Evolutionary conservation across 495 filamentous ascomycete genomes (phyloP), one percentile per base, ranked within the genome.

Genomic region (Aspergillus cavernicola): DNA sequence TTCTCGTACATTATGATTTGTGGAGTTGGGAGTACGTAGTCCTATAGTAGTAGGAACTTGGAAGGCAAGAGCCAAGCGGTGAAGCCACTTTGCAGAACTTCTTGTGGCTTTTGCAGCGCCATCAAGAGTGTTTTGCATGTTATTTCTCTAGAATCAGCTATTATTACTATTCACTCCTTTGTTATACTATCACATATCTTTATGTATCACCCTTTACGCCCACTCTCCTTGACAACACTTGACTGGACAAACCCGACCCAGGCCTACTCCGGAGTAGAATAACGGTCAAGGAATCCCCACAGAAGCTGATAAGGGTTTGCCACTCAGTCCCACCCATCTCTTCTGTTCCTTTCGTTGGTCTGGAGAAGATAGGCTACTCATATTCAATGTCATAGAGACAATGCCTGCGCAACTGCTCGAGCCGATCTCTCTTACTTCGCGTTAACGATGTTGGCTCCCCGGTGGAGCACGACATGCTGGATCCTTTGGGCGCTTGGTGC

Each of bases 1-100:
- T 54, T 62, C 53, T 59, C 45, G 56, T 59, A 50, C 19, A 18
- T 29, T 5, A n/a, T n/a, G n/a, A n/a, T n/a, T n/a, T n/a, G n/a
- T n/a, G n/a, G n/a, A n/a, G n/a, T n/a, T n/a, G n/a, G n/a, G n/a
- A n/a, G n/a, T n/a, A n/a, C n/a, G n/a, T n/a, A n/a, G n/a, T n/a
- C n/a, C n/a, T 22, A 18, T 20, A 11, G 11, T 28, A 13, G 15
- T 39, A 22, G 37, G 2, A 16, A 33, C n/a, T n/a, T n/a, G n/a
- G n/a, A n/a, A n/a, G n/a, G n/a, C n/a, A n/a, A n/a, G 23, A 1
- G 12, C 19, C 19, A 9, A 48, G 45, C 31, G 45, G 45, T 48
- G 45, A 48, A 16, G 31, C 10, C 16, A 20, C 18, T 24, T 5
- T 28, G 22, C 12, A 16, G 42, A 18, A 33, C 15, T 32, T 20